These are phyloP conservation scores for Phylloporus gajari DNA, from an alignment of 1,284 basidiomycete species.

Conservation along the genomic window DNA sequence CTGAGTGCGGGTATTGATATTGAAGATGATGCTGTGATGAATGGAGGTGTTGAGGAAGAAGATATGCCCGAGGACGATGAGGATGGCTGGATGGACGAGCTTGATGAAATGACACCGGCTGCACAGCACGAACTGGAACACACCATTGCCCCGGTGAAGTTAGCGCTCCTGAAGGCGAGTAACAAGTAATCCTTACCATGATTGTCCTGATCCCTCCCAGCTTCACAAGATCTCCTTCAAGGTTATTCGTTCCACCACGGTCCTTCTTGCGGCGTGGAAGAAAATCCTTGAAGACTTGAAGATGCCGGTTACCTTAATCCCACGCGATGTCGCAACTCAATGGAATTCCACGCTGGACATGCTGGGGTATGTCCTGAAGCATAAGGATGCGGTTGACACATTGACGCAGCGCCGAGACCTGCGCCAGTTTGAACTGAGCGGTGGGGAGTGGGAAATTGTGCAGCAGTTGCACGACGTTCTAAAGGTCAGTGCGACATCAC, in stretches of 20 bases:
- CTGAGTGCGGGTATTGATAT: not conserved
- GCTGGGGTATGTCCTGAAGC: not conserved
- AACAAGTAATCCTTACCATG: not conserved
- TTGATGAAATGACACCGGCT: not conserved
- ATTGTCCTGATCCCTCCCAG: conserved; percentile 13
- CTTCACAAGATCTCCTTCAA: conserved; percentile 23
- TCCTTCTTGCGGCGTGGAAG: conserved; percentile 25
- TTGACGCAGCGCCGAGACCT: conserved; percentile 37
- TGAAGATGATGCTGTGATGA: not conserved
- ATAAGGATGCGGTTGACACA: conserved; percentile 9
- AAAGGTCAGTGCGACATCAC: conserved; percentile 21
- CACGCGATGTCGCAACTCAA: conserved; percentile 28
- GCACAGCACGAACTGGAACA: not conserved
- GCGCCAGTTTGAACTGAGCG: not conserved
- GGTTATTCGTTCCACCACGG: conserved; percentile 30
- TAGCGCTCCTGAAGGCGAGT: conserved; percentile 12
- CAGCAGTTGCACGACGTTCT: conserved; percentile 40
- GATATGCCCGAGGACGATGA: not conserved
- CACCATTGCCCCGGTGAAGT: conserved; percentile 1
- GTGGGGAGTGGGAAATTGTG: conserved; percentile 15
- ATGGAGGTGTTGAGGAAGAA: not conserved
- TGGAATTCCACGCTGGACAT: not conserved
- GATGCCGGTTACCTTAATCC: conserved; percentile 24
- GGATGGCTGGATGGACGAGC: conserved; percentile 13
- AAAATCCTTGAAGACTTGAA: conserved; percentile 7